A percentile compares a stretch with the other conserved stretches of the same genome.
These are phyloP conservation scores for Radiomyces spectabilis DNA, from an alignment of 192 early-diverging fungal species.

Conservation along the genomic window DNA sequence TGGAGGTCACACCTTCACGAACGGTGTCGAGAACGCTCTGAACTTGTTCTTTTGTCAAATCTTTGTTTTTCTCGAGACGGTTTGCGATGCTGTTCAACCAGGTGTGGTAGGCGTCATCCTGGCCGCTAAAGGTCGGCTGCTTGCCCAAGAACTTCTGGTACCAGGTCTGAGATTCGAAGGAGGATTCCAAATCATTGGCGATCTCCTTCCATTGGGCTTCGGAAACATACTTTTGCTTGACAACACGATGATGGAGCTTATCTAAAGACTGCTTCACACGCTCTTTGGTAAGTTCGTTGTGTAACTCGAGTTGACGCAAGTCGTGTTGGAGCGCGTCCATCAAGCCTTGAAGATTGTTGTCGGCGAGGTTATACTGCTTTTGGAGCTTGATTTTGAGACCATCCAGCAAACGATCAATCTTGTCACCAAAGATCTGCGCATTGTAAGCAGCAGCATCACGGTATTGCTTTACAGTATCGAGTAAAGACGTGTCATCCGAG, in stretches of 20 bases:
- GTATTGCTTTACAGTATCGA: constrained; percentile 20
- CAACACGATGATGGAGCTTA: neutral
- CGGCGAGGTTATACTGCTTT: constrained; percentile 9
- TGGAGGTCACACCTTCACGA: neutral
- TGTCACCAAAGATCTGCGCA: constrained; percentile 6
- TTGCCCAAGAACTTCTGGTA: neutral
- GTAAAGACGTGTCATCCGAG: neutral
- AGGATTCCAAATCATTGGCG: constrained; percentile 3
- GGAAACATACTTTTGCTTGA: constrained; percentile 18
- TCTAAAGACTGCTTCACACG: constrained; percentile 15
- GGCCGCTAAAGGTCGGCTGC: too few relatives aligned
- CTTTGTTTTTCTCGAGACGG: neutral
- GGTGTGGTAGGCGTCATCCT: neutral
- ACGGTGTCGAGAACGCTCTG: neutral
- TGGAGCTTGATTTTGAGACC: constrained; percentile 11
- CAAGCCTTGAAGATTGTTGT: constrained; percentile 1
- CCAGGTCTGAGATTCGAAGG: constrained; percentile 2
- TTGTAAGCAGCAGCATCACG: constrained; percentile 7
- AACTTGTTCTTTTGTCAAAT: neutral
- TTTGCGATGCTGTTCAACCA: neutral
- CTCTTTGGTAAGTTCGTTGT: constrained; percentile 13
- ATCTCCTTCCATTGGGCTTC: constrained; percentile 20
- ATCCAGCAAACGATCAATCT: constrained; percentile 10
- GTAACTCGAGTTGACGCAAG: constrained; percentile 11
- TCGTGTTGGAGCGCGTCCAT: constrained; percentile 6